Evolutionary conservation across 164 flowering plant species (phyloP).

Genomic region (Magnolia kwangsiensis): DNA sequence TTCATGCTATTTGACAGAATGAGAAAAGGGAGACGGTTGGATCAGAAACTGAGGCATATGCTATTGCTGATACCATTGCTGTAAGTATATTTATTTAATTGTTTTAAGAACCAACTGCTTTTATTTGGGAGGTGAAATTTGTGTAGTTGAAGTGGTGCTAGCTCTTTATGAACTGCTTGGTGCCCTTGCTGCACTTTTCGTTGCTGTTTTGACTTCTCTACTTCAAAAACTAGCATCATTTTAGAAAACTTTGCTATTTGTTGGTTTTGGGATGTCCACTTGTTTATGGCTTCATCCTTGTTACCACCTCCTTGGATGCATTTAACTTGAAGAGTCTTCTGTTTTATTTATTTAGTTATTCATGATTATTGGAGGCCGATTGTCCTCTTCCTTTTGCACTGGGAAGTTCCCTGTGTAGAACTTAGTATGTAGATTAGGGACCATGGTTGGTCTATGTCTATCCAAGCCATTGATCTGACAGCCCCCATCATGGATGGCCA

Average conservation of each 20-base stretch:
- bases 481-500: too few relatives aligned
- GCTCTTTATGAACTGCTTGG: not conserved
- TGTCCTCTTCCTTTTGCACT: too few relatives aligned
- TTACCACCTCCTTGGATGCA: too few relatives aligned
- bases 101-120: not conserved
- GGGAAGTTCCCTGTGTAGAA: too few relatives aligned
- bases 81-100: constrained; percentile 43
- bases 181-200: not conserved
- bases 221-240: not conserved
- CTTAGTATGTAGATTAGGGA: too few relatives aligned
- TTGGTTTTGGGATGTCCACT: not conserved
- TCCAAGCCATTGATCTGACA: too few relatives aligned
- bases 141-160: not conserved
- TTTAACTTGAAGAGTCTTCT: too few relatives aligned
- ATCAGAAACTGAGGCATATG: constrained; percentile 88
- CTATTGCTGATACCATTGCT: constrained; percentile 80
- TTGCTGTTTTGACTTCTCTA: not conserved
- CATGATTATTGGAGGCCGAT: too few relatives aligned
- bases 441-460: too few relatives aligned
- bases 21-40: constrained; percentile 78
- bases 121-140: not conserved
- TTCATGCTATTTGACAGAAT: constrained; percentile 42
- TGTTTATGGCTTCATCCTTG: too few relatives aligned
- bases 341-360: too few relatives aligned
- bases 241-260: not conserved